These are phyloP conservation scores for Phytophthora aleatoria DNA, from an alignment of 352 stramenopile species.

Conservation along the genomic window DNA sequence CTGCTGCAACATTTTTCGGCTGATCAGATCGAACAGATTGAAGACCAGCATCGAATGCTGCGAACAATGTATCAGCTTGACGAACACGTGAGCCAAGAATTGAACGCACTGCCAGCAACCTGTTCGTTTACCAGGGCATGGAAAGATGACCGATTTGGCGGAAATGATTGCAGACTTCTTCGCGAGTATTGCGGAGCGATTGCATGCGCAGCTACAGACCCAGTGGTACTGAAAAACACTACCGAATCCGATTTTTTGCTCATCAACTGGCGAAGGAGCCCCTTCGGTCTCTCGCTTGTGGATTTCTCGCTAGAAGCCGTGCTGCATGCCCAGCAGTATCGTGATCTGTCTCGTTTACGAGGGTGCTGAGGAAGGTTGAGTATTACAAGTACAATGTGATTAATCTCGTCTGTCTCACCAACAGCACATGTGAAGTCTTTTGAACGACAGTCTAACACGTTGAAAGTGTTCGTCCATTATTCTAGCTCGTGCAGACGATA, in stretches of 20 bases:
- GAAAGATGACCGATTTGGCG: constrained; percentile 27
- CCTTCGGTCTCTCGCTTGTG: constrained; percentile 32
- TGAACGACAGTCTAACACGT: not conserved
- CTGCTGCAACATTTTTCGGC: constrained; percentile 24
- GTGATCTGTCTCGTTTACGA: constrained; percentile 23
- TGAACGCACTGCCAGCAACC: constrained; percentile 16
- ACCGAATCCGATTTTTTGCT: constrained; percentile 23
- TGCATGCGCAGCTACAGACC: constrained; percentile 24
- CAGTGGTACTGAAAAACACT: constrained; percentile 4
- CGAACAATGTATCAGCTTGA: constrained; percentile 35
- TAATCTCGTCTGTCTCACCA: too few species aligned
- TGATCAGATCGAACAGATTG: constrained; percentile 36
- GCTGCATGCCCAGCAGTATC: constrained; percentile 34
- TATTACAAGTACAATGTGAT: constrained; percentile 2
- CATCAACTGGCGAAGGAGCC: constrained; percentile 36
- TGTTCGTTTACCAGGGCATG: constrained; percentile 29
- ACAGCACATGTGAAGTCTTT: not conserved
- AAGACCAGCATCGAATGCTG: constrained; percentile 34
- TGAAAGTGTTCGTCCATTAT: not conserved
- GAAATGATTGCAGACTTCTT: constrained; percentile 31
- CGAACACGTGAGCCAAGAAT: constrained; percentile 29
- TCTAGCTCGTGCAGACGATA: constrained; percentile 57
- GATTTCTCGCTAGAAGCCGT: constrained; percentile 39
- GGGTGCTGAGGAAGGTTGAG: constrained; percentile 8
- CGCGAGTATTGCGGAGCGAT: constrained; percentile 33